Evolutionary conservation across 2,329 filamentous ascomycete genomes (phyloP).

Genomic region (Zymoseptoria tritici): DNA sequence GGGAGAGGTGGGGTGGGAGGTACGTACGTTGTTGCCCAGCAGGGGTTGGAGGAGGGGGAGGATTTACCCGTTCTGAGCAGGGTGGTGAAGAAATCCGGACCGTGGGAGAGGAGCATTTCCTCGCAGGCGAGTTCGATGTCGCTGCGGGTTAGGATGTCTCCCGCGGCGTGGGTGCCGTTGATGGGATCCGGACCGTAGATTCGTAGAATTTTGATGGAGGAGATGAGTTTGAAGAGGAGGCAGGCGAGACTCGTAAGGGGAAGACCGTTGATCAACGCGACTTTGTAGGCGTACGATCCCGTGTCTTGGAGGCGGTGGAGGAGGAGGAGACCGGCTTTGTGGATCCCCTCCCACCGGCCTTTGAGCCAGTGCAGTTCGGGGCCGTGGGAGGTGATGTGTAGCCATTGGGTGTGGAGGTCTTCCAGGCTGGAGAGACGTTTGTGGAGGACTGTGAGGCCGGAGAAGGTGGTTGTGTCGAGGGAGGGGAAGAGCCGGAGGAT

Average conservation of each 20-base stretch:
- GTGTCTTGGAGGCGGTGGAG: slow-evolving; percentile 27
- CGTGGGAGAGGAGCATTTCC: slow-evolving; percentile 27
- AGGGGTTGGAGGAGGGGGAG: not conserved
- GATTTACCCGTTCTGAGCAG: slow-evolving; percentile 16
- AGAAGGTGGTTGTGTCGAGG: slow-evolving; percentile 15
- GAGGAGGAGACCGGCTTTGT: slow-evolving; percentile 26
- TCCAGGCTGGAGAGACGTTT: slow-evolving; percentile 16
- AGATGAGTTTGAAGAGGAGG: slow-evolving; percentile 27
- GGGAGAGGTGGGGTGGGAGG: not conserved
- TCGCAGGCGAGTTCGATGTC: slow-evolving; percentile 29
- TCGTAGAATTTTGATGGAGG: slow-evolving; percentile 26
- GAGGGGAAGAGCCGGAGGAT: slow-evolving; percentile 20
- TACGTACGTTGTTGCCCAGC: not conserved
- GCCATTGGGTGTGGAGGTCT: slow-evolving; percentile 23
- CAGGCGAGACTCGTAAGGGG: slow-evolving; percentile 27
- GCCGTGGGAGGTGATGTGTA: slow-evolving; percentile 20
- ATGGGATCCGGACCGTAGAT: slow-evolving; percentile 26
- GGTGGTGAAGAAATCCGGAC: slow-evolving; percentile 24
- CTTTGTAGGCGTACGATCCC: slow-evolving; percentile 14
- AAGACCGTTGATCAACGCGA: slow-evolving; percentile 21
- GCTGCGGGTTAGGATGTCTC: slow-evolving; percentile 18
- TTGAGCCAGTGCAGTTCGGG: slow-evolving; percentile 26
- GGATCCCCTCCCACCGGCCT: slow-evolving; percentile 26
- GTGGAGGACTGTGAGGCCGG: slow-evolving; percentile 16
- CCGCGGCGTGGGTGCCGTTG: slow-evolving; percentile 10